Conservation (phyloP, 2,329 filamentous ascomycete genomes). For the Aspergillus sp. region DNA sequence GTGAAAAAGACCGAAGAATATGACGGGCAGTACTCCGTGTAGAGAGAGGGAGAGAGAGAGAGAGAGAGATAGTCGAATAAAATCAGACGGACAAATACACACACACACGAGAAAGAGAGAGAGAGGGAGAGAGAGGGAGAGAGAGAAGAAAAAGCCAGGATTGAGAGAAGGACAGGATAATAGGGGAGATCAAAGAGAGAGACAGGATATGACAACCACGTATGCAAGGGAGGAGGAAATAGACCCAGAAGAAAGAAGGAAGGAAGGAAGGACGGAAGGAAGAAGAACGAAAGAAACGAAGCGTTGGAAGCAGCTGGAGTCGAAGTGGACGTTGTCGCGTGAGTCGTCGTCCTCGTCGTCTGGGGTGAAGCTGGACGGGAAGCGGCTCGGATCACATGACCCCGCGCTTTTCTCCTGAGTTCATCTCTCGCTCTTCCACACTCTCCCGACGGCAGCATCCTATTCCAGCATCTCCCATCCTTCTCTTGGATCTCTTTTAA, state of each 20-base stretch:
- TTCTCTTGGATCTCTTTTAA: background rate
- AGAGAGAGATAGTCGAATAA: background rate
- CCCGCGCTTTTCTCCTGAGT: background rate
- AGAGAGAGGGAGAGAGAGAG: background rate
- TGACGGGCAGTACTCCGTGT: background rate
- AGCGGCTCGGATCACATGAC: constrained; percentile 2
- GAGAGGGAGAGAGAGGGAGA: background rate
- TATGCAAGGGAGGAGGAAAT: background rate
- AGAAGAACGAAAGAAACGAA: background rate
- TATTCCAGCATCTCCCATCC: background rate
- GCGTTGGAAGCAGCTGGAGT: too few species aligned
- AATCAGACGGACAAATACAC: background rate
- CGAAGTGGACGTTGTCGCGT: too few species aligned
- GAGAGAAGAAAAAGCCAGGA: background rate
- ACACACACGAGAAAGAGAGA: too few species aligned
- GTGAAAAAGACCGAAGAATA: background rate
- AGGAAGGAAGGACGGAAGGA: constrained; percentile 1
- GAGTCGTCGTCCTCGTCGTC: too few species aligned
- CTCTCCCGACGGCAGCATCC: background rate
- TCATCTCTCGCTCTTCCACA: background rate
- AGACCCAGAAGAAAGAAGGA: constrained; percentile 4
- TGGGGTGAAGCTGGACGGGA: background rate
- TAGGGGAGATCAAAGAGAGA: background rate
- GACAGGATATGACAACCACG: background rate
- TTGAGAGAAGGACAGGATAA: background rate